Evolutionary conservation across 2,329 filamentous ascomycete species (phyloP).

Genomic region (Sporothrix pallida): DNA sequence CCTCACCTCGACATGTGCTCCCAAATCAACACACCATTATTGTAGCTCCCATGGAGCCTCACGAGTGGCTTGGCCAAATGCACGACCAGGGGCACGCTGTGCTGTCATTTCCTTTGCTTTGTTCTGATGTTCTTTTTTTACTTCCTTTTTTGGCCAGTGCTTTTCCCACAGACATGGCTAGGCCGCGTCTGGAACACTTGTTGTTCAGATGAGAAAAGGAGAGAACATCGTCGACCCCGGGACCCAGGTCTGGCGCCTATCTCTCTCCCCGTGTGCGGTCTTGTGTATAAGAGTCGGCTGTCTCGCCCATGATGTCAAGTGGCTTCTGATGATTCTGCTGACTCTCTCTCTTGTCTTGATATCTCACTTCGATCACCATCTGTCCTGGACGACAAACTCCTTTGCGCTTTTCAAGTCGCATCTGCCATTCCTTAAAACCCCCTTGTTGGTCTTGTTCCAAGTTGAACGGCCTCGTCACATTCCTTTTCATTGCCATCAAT

Average conservation of each 20-base stretch:
- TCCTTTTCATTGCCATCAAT: conserved; percentile 7
- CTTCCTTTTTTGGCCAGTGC: conserved; percentile 8
- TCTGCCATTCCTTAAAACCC: conserved; percentile 10
- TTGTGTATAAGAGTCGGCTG: conserved; percentile 26
- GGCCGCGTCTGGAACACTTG: not conserved
- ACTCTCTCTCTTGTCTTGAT: not conserved
- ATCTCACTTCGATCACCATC: not conserved
- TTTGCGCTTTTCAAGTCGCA: not conserved
- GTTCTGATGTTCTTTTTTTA: conserved; percentile 14
- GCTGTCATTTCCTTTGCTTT: conserved; percentile 28
- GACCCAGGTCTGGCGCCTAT: conserved; percentile 26
- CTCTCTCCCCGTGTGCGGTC: not conserved
- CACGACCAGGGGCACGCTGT: conserved; percentile 19
- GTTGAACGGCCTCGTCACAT: conserved; percentile 19
- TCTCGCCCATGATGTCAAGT: conserved; percentile 24
- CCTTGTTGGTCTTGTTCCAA: conserved; percentile 8
- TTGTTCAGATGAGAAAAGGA: conserved; percentile 14
- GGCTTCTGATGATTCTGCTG: conserved; percentile 8
- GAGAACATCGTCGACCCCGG: conserved; percentile 20
- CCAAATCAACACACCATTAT: conserved; percentile 8
- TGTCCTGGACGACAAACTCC: conserved; percentile 29
- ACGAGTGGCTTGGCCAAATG: conserved; percentile 28
- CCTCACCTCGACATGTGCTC: not conserved
- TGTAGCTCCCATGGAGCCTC: conserved; percentile 1
- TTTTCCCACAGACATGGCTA: not conserved